Base-by-base conservation (phyloP, 2,329 filamentous ascomycete species). In the Calonectria montana region DNA sequence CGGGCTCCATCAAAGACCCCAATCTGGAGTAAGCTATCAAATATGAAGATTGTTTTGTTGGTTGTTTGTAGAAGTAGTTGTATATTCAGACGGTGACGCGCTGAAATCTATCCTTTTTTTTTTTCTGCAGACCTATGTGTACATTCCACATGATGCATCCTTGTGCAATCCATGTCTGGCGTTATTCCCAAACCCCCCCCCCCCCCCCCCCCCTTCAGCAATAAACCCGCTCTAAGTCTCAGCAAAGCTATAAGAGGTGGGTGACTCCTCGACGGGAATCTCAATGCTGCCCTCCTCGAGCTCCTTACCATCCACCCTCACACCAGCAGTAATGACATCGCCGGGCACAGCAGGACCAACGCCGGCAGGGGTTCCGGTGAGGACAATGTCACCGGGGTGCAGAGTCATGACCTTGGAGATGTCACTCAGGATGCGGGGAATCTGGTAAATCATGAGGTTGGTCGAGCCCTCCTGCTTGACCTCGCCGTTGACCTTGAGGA, bases 331-430 rank as follows among this genome's bases (percentile, higher is more conserved):
- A 89, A 99, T 94, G 37, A 96, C 88, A 85, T 99, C 96, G 2
- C 97, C 97, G 1, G 94, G 91, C 72, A 92, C 91, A 2, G 98
- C 95, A 23, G 92, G 89, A 1, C 97, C 97, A 2, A 99, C 97
- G 15, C 97, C 97, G 86, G 98, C 98, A 62, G 97, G 97, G 63
- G 97, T 99, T 21, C 97, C 97, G n/a, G 97, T 99, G 78, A 99
- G 86, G 61, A 99, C 91, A 80, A 99, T 92, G 83, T 99, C 97
- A 61, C 96, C 97, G 80, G 94, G 91, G 84, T 97, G 93, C 71
- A 99, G 88, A 10, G 95, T 95, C 95, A 98, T 98, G 70, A 98
- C 96, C 82, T 93, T 93, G 76, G 94, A 97, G 81, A 99, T 97
- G 86, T 98, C 95, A 80, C 93, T 94, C 80, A 99, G 84, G 75